Conservation (phyloP, 108 stramenopile genomes). For the Discostella stelligeroides region DNA sequence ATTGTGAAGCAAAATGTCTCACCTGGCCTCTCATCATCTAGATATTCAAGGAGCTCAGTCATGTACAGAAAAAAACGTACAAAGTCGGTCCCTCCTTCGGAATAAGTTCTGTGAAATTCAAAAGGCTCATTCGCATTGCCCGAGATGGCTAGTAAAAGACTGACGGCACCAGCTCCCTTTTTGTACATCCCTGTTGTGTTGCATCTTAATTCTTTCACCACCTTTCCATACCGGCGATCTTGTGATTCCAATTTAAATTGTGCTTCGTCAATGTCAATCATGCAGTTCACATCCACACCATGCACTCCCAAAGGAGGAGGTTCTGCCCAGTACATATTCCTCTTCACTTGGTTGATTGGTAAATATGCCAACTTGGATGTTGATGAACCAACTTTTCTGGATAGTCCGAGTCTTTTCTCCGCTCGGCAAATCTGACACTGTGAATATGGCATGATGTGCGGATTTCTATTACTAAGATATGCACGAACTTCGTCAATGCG, state of each 20-base stretch:
- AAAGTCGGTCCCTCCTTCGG: neutral
- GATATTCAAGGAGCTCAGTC: neutral
- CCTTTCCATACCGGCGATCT: neutral
- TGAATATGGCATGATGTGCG: conserved; percentile 3
- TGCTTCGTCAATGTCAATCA: too few relatives aligned
- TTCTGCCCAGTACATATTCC: neutral
- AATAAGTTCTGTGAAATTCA: neutral
- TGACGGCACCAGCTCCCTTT: neutral
- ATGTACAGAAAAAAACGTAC: neutral
- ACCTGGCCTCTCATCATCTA: neutral
- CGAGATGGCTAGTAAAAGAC: neutral
- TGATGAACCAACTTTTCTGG: conserved; percentile 5
- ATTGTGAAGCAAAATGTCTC: conserved; percentile 14
- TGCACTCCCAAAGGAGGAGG: neutral
- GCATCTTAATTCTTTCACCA: neutral
- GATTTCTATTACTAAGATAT: conserved; percentile 4
- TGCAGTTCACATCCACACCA: neutral
- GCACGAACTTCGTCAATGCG: conserved; percentile 6
- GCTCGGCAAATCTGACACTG: conserved; percentile 15
- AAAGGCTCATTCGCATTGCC: neutral
- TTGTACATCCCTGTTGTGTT: neutral
- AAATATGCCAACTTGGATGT: conserved; percentile 9
- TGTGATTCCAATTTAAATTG: neutral
- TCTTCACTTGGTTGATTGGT: neutral
- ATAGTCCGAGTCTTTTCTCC: conserved; percentile 7